These are phyloP conservation scores for Pseudogymnoascus sp. DNA, from an alignment of 2,329 filamentous ascomycete genomes.

Conservation along the genomic window DNA sequence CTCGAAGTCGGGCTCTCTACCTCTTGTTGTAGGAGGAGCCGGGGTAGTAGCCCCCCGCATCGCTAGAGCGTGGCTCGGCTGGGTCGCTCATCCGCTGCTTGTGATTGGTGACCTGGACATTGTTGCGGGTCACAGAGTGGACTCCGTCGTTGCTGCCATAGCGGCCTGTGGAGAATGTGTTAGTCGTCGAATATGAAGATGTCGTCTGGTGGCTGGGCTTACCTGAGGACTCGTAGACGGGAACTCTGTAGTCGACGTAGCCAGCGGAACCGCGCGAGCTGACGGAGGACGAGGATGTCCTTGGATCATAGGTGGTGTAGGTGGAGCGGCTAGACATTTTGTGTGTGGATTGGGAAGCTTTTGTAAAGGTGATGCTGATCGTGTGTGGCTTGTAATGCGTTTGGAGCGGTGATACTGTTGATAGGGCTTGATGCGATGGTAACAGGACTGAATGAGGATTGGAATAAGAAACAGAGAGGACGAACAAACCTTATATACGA, in stretches of 20 bases:
- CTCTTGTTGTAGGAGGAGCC: neutral
- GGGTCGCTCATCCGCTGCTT: neutral
- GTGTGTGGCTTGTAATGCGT: neutral
- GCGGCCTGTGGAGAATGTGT: neutral
- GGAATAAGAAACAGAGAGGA: constrained; percentile 1
- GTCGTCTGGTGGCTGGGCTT: neutral
- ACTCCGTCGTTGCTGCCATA: neutral
- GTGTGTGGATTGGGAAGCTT: neutral
- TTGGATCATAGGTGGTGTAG: neutral
- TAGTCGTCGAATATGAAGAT: neutral
- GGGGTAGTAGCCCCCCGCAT: neutral
- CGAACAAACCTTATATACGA: neutral
- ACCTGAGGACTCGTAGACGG: neutral
- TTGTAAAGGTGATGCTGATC: neutral
- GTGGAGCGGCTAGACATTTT: constrained; percentile 4
- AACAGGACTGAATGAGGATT: neutral
- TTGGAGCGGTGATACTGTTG: neutral
- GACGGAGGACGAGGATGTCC: neutral
- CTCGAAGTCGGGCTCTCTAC: neutral
- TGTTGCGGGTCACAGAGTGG: constrained; percentile 4
- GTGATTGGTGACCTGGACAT: constrained; percentile 8
- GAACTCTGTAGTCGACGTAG: neutral
- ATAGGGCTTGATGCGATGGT: neutral
- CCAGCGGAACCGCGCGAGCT: neutral
- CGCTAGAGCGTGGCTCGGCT: neutral